phyloP scores from a whole-genome alignment of 768 basidiomycete species.

The Naematelia aurantialba region DNA sequence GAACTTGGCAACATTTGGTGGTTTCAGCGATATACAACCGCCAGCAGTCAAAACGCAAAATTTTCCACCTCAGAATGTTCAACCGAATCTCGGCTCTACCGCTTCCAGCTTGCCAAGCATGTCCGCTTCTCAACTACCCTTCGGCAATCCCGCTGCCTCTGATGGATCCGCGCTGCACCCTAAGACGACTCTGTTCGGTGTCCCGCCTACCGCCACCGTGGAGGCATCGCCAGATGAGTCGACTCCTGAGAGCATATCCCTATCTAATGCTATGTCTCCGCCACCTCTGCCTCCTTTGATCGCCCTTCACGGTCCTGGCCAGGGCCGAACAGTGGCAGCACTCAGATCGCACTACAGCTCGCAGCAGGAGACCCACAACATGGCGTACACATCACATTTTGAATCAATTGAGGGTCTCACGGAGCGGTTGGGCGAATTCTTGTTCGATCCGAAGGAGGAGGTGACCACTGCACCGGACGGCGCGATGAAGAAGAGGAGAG shows the following conservation, averaged over 20 bases:
- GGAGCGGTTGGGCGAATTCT: constrained; percentile 36
- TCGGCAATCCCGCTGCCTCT: neutral
- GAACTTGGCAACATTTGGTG: neutral
- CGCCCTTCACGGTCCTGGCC: constrained; percentile 3
- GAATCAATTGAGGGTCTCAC: constrained; percentile 30
- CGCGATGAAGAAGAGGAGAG: constrained; percentile 7
- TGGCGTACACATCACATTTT: constrained; percentile 3
- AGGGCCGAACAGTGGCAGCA: neutral
- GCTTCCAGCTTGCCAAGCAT: neutral
- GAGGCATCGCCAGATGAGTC: neutral
- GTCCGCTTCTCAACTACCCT: neutral
- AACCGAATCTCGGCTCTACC: neutral
- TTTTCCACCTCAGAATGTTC: neutral
- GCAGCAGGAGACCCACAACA: constrained; percentile 8
- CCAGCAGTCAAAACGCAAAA: neutral
- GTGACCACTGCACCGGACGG: neutral
- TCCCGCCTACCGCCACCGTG: neutral
- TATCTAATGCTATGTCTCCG: neutral
- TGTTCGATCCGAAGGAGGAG: constrained; percentile 22
- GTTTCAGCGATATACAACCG: neutral
- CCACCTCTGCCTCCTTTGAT: constrained; percentile 1
- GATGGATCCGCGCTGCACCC: neutral
- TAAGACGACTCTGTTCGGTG: neutral
- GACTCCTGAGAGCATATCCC: neutral
- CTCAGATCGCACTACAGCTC: neutral